Conservation (phyloP, 1,284 basidiomycete genomes). For the Cryptococcus sp. region DNA sequence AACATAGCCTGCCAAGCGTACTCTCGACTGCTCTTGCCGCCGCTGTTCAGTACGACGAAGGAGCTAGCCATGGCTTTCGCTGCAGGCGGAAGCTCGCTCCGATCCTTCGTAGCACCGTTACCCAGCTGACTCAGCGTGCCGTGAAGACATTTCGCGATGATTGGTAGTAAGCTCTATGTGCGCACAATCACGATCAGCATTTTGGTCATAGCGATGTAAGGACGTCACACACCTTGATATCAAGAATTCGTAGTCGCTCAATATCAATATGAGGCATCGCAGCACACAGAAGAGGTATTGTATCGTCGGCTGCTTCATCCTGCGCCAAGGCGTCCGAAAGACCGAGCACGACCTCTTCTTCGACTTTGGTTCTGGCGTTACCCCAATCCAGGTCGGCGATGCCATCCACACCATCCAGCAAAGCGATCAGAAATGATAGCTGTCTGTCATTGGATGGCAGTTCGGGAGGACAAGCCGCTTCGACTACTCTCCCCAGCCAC, state of each 20-base stretch:
- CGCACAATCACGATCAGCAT: constrained; percentile 3
- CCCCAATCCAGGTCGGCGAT: constrained; percentile 31
- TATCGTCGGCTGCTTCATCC: constrained; percentile 3
- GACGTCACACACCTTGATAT: constrained; percentile 25
- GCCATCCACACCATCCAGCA: constrained; percentile 30
- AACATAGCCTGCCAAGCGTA: constrained; percentile 23
- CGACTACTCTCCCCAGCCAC: constrained; percentile 12
- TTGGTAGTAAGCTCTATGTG: neutral
- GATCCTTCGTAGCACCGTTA: too few species aligned
- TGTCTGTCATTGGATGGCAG: neutral
- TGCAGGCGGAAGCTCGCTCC: neutral
- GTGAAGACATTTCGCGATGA: neutral
- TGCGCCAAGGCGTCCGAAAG: constrained; percentile 14
- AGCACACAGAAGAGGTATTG: constrained; percentile 14
- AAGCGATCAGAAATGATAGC: constrained; percentile 10
- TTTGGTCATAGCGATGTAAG: constrained; percentile 3
- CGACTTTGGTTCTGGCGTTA: constrained; percentile 21
- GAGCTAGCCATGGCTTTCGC: constrained; percentile 20
- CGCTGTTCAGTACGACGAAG: constrained; percentile 22
- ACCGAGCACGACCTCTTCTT: constrained; percentile 32
- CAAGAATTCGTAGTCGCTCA: constrained; percentile 21
- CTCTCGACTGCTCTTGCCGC: constrained; percentile 16
- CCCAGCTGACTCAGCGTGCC: too few species aligned
- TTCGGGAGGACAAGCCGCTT: neutral
- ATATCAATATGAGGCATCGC: constrained; percentile 20